Evolutionary conservation across 1,284 basidiomycete genomes (phyloP), one percentile per base, ranked within the genome.

Genomic region (Hypsizygus ulmarius): DNA sequence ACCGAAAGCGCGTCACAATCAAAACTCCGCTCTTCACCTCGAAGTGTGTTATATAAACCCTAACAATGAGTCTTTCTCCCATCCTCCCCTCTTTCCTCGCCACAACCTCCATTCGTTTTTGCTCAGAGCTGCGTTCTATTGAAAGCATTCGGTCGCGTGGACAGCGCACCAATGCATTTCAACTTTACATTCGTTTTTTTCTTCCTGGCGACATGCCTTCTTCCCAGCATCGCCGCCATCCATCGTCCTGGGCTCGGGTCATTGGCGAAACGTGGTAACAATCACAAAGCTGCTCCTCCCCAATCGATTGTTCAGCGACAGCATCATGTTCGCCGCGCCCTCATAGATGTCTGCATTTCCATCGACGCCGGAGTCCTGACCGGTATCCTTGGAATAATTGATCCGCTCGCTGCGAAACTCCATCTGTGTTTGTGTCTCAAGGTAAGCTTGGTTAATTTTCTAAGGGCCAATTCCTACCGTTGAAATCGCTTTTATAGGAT

Each of bases 341-440:
- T 71, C 29, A 48, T 70, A 37, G 69, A 71, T 55, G 51, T 66
- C 47, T 71, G 68, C 52, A 56, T 69, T 40, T 64, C 65, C 41
- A 44, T 60, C 36, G 61, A 68, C 39, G 57, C 63, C 14, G 48
- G 61, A 41, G 57, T 64, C 15, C 51, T 66, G 45, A 58, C 64
- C 52, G 55, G 64, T 33, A 49, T 62, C 15, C 55, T 64, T 36
- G 49, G 56, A 16, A 38, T 69, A 33, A 56, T 69, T 16, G 59
- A 59, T 29, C 59, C 64, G 3, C 59, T 49, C 27, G 52, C 38
- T 49, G 63, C 39, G 49, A 55, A 53, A 33, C 50, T 61, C 27
- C 54, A 59, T 18, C 52, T 68, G n/a, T 61, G 56, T 37, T 50
- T 54, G 8, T 55, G 58, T 35, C 25, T 61, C 18, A 54, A 68